These are phyloP conservation scores for Carex scoparia DNA, from an alignment of 176 grass and related monocot species.

Conservation along the genomic window DNA sequence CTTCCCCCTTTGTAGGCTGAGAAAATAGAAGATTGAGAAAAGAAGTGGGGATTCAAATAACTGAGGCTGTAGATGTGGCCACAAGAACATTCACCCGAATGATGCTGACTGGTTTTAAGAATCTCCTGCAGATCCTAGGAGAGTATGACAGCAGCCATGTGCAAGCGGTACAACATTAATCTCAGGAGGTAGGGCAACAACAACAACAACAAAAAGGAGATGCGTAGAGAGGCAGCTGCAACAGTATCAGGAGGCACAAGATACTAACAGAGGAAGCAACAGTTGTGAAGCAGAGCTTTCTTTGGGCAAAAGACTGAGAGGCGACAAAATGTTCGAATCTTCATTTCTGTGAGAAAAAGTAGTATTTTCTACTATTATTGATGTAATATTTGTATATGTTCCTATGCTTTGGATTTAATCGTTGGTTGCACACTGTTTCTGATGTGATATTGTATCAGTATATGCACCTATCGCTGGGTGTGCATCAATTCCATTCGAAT, in stretches of 20 bases:
- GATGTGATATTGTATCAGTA: no score
- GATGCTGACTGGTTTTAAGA: not conserved
- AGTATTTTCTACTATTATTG: no score
- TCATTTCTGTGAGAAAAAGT: not conserved
- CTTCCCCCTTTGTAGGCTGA: not conserved
- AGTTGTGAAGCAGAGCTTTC: not conserved
- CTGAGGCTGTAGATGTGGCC: not conserved
- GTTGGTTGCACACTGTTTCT: no score
- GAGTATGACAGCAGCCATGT: not conserved
- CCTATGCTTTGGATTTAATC: no score
- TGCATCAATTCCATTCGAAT: no score
- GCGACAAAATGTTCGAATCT: not conserved
- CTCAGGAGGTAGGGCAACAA: not conserved
- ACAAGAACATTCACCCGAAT: not conserved
- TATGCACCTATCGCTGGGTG: no score
- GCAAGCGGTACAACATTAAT: not conserved
- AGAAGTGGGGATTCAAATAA: not conserved
- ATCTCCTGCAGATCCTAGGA: not conserved
- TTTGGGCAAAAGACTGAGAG: not conserved
- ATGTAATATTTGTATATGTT: no score
- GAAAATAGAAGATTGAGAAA: constrained; percentile 2
- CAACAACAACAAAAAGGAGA: not conserved
- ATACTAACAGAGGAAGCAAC: not conserved
- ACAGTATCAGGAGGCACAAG: no score
- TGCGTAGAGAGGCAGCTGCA: not conserved